Base-by-base conservation (phyloP, 331 rosid species). In the Quercus tomentella region DNA sequence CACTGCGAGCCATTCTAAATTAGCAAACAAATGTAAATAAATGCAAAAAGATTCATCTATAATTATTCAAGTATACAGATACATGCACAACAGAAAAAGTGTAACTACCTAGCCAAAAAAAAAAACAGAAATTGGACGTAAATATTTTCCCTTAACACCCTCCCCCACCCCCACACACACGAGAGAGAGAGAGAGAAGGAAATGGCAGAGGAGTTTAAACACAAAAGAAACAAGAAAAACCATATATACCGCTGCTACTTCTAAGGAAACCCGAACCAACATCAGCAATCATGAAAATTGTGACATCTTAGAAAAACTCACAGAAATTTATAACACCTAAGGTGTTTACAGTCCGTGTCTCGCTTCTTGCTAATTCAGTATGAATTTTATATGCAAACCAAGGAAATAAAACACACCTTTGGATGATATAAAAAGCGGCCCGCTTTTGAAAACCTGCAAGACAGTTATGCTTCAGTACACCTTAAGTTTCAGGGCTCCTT, bases 401-500 rank as follows among this genome's bases (percentile, higher is more conserved):
- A 33, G 60, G 75, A 60, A 60, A 73, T 33, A 49, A 76, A 88
- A 80, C 97, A 84, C 77, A 91, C 97, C 97, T 92, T 90, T 93
- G 72, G 98, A 93, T 81, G 99, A 91, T 88, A 96, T 74, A 76
- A 93, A 92, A 74, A 96, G 92, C 18, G 97, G 94, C n/a, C 99
- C 98, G 26, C 95, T 92, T 89, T 93, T 96, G 91, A 91, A 89
- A 86, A 93, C 78, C 99, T 96, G 87, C 87, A 86, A 79, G 62
- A 86, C 22, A 79, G 60, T 58, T 28, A 70, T 28, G 41, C 26
- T 67, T 67, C 7, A 67, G 72, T 20, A 67, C 52, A 67, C 54
- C 4, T 18, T 49, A 18, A 65, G 17, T 9, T 65, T 67, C 72
- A 67, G 52, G 54, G 22, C 25, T 20, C 10, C 52, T 2, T 1